Evolutionary conservation across 2,329 filamentous ascomycete genomes (phyloP), one percentile per base, ranked within the genome.

Genomic region (Aspergillus uvarum): DNA sequence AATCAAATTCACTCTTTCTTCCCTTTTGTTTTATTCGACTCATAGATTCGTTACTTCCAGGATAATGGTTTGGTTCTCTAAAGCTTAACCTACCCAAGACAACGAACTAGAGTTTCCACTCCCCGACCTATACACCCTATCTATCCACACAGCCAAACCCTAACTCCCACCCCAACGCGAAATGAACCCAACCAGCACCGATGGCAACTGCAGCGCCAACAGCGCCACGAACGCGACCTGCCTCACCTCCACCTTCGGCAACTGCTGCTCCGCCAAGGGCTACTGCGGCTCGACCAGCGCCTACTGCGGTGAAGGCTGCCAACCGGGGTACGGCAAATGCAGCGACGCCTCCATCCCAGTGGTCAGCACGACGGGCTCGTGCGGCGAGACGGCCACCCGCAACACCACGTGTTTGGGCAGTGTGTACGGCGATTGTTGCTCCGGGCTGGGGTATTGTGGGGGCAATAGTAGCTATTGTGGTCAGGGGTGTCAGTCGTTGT

Each of bases 261-360:
- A 60, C 59, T 60, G 59, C 50, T 60, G 59, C 42, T 60, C 59
- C 12, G 19, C 50, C 11, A 60, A 58, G 21, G 59, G 59, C 12
- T 60, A 50, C 38, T 60, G 59, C 54, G 59, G 59, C 14, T 21
- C 11, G 2, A 58, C 59, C 2, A 4, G n/a, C 10, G 38, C 31
- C 44, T 60, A 60, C 54, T 60, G 59, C 54, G 50, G 50, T 1
- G 54, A 54, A 24, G 59, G 59, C 11, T 60, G 59, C 11, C 54
- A 60, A 14, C 19, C 29, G 4, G 22, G 8, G 1, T 60, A 51
- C 3, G 59, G 59, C 8, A 47, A 22, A 7, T 60, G 59, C 31
- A 55, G 24, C 51, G 44, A 52, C 24, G 32, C 38, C 2, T 51
- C 54, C 19, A 12, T 26, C 1, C 59, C 58, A 44, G 51, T 47